Base-by-base conservation (phyloP, 2,329 filamentous ascomycete species). In the Claviceps sp. region DNA sequence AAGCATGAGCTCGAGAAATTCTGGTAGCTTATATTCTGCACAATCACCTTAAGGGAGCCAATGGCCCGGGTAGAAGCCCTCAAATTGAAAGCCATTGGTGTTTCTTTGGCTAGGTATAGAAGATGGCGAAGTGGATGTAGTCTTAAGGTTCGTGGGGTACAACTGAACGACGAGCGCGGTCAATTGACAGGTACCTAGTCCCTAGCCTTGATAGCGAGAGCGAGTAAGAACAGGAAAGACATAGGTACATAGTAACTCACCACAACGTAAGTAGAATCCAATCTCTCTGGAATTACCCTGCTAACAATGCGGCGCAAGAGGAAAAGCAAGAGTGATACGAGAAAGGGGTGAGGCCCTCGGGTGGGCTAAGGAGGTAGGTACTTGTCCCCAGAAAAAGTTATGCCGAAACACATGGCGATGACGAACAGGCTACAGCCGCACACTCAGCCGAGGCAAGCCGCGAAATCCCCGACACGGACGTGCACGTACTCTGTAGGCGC, bases 61-160 rank as follows among this genome's bases (percentile, higher is more conserved):
- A 86, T 68, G 60, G 80, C 82, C 68, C 78, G 75, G 44, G 79
- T 73, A 51, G 82, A 79, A 58, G 74, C 72, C 66, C 79, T 76
- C 53, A 83, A 68, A 60, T 78, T 82, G 66, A 85, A 71, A 51
- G 82, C 78, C 83, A 87, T 86, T 55, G 62, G 66, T 58, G 44
- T 23, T 20, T 34, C 8, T 37, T 45, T 40, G 46, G 47, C 36
- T 45, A n/a, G n/a, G n/a, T n/a, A 39, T 40, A 46, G 43, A 50
- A 9, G 43, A 47, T 47, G 43, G 42, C 37, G 45, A 46, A 47
- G 50, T 40, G n/a, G 51, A 42, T 43, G 20, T 38, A 52, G 45
- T 38, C 38, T 44, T 5, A 44, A 38, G 44, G 29, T 34, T 45
- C 44, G 40, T 45, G 50, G 43, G 34, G 36, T 37, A 46, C 51